These are phyloP conservation scores for Rosa rugosa DNA, from an alignment of 306 rosid species.

Conservation along the genomic window DNA sequence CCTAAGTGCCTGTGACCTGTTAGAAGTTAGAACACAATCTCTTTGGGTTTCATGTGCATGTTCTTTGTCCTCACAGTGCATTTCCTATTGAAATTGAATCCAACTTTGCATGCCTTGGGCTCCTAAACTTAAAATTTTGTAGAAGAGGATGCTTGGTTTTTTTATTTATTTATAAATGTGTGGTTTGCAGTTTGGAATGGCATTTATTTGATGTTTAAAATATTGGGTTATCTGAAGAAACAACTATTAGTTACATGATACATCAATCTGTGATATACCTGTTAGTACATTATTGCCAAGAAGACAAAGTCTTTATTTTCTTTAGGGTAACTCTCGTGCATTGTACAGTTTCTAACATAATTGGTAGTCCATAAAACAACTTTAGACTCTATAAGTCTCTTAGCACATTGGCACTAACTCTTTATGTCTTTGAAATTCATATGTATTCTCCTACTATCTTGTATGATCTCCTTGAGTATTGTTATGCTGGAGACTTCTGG, in stretches of 20 bases:
- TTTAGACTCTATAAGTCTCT: background rate
- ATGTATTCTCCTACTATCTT: background rate
- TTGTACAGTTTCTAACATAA: background rate
- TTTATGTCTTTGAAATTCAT: background rate
- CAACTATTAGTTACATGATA: background rate
- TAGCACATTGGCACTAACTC: background rate
- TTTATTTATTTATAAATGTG: background rate
- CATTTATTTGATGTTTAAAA: background rate
- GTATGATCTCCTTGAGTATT: background rate
- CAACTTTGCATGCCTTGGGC: background rate
- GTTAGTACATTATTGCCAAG: background rate
- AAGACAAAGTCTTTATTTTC: background rate
- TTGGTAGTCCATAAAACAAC: background rate
- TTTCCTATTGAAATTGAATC: background rate
- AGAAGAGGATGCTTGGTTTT: background rate
- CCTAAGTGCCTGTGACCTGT: no score
- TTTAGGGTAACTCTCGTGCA: background rate
- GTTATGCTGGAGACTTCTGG: background rate
- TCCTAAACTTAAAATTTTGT: no score
- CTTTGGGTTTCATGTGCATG: background rate
- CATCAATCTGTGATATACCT: background rate
- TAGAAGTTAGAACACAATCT: no score
- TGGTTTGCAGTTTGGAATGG: background rate
- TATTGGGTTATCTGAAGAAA: background rate
- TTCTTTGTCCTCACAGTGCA: background rate